Base-by-base conservation (phyloP, 495 filamentous ascomycete genomes). In the Annulohypoxylon maeteangense region DNA sequence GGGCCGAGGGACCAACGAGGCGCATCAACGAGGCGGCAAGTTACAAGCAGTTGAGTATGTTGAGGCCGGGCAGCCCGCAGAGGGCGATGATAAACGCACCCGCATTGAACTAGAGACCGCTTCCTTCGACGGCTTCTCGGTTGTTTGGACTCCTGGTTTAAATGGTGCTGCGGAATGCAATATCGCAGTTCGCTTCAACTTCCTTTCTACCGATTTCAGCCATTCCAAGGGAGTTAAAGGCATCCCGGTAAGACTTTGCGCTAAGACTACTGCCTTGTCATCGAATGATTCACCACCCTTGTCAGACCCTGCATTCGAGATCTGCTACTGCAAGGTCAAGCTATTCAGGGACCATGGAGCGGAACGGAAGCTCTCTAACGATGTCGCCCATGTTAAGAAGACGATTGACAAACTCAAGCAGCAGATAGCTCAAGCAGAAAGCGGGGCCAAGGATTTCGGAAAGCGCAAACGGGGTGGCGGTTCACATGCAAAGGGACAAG, bases 211-310 rank as follows among this genome's bases (percentile, higher is more conserved):
- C 11, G 95, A 99, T 75, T 99, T 98, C 76, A 98, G 94, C 76
- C 94, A 97, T 74, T 98, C 95, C 6, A 98, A 99, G 71, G 95
- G 95, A 29, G 95, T 99, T 29, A 98, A 98, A 78, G 95, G 95
- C 16, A 96, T 97, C 61, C 93, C 95, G 0, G 94, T 99, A 11
- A 81, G 95, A 44, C 85, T 99, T 4, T 98, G 95, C 76, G 88
- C 94, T 4, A 97, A 98, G 78, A 98, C 95, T 0, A 90, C 94
- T 53, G 76, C 87, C 14, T 68, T 91, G 0, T 78, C 86, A 22
- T 79, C 85, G 2, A 77, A 79, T 31, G 82, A 83, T 4, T 81
- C 81, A 29, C 77, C 85, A 2, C 74, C 80, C 0, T 72, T 81
- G 6, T 75, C 81, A 3, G 76, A 79, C 6, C 76, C 79, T 14